Evolutionary conservation across 805 yeast genomes (phyloP).

Genomic region (Zygoascus tannicola): DNA sequence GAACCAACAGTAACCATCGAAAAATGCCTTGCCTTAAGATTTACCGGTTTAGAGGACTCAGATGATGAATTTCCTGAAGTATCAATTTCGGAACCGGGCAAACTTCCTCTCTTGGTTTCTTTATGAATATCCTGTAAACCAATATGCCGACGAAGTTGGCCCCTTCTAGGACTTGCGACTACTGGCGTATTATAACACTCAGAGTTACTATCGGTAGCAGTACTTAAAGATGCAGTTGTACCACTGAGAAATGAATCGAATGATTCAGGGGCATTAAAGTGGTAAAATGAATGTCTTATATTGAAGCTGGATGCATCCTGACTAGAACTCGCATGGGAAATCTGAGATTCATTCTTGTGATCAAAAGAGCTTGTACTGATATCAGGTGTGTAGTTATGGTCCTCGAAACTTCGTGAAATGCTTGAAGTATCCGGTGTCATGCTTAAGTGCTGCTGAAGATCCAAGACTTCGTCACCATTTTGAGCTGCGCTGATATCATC

Average conservation of each 20-base stretch:
- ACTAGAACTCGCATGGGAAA: too few relatives aligned
- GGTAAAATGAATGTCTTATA: background rate
- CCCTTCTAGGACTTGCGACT: background rate
- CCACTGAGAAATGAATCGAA: background rate
- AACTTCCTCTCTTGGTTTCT: background rate
- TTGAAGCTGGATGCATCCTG: too few relatives aligned
- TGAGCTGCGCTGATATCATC: too few relatives aligned
- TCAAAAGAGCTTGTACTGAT: background rate
- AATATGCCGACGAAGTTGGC: conserved; percentile 3
- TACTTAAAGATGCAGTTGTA: background rate
- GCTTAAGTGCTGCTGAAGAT: too few relatives aligned
- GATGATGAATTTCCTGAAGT: background rate
- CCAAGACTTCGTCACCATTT: too few relatives aligned
- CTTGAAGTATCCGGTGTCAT: too few relatives aligned
- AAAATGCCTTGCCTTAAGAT: background rate
- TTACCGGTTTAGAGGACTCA: conserved; percentile 1
- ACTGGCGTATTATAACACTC: background rate
- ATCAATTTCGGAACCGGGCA: background rate
- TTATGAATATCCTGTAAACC: conserved; percentile 2
- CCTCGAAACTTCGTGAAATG: too few relatives aligned
- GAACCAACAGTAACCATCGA: conserved; percentile 4
- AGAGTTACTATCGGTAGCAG: background rate
- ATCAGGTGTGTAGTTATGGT: background rate
- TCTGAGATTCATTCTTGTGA: background rate
- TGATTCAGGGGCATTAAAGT: background rate